phyloP scores from a whole-genome alignment of 495 filamentous ascomycete species.

The Chlorociboria aeruginascens region DNA sequence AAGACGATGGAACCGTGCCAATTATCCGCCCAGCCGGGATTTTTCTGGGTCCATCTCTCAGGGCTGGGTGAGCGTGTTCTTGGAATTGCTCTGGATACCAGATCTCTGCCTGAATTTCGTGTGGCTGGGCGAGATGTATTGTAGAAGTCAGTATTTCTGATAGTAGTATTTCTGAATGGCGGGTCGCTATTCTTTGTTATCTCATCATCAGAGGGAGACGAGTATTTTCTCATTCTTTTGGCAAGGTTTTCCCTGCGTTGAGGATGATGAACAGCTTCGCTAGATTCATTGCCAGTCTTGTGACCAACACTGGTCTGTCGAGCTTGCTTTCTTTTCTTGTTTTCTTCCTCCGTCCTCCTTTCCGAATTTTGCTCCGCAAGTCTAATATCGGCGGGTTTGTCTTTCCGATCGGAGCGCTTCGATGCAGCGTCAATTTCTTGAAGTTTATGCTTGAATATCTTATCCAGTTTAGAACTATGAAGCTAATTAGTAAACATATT shows the following conservation, averaged over 20 bases:
- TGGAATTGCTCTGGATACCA: neutral
- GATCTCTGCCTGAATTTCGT: neutral
- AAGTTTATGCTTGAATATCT: no score
- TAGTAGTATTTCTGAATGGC: no score
- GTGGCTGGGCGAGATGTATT: neutral
- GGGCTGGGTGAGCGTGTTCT: neutral
- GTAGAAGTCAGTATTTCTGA: neutral
- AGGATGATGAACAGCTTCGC: no score
- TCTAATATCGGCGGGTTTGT: neutral
- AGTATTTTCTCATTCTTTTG: no score
- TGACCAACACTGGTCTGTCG: no score
- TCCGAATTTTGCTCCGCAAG: neutral
- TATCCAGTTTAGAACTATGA: no score
- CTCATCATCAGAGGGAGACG: neutral
- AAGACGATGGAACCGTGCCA: constrained; percentile 50
- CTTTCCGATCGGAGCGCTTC: no score
- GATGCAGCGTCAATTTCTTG: no score
- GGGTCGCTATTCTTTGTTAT: neutral
- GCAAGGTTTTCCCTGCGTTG: no score
- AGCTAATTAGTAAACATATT: no score
- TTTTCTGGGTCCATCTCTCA: constrained; percentile 27
- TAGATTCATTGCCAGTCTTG: no score
- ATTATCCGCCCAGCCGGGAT: constrained; percentile 28
- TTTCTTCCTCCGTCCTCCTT: neutral
- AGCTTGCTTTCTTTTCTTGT: neutral